Conservation (phyloP, 331 rosid species). For the Acacia concinna region DNA sequence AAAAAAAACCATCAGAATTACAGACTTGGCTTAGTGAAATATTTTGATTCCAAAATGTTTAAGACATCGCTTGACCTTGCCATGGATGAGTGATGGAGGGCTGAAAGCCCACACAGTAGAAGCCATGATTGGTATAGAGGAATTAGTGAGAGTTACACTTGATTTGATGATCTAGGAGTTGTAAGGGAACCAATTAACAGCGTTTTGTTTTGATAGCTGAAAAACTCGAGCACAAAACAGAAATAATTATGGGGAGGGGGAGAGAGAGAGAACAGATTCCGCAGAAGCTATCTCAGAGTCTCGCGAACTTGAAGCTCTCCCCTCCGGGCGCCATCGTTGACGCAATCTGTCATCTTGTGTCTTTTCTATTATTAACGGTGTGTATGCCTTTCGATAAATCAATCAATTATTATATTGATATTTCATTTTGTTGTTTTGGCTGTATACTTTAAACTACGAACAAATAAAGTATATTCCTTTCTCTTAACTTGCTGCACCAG, state of each 20-base stretch:
- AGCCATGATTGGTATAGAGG: slow-evolving; percentile 20
- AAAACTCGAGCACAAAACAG: too few species aligned
- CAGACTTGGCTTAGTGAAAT: slow-evolving; percentile 5
- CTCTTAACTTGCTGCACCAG: background rate
- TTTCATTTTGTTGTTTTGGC: background rate
- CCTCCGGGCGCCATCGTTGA: background rate
- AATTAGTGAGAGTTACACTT: background rate
- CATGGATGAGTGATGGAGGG: slow-evolving; percentile 24
- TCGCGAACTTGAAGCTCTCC: background rate
- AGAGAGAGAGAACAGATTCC: too few species aligned
- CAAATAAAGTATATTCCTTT: background rate
- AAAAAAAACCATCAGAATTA: background rate
- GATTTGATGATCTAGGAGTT: background rate
- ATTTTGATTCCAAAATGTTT: background rate
- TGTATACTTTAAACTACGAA: background rate
- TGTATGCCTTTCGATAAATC: background rate
- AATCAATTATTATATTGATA: background rate
- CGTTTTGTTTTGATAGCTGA: background rate
- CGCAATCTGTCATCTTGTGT: background rate
- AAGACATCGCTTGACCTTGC: slow-evolving; percentile 37
- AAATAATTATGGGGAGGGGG: too few species aligned
- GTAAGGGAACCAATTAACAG: background rate
- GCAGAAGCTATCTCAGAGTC: background rate
- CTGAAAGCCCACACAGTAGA: slow-evolving; percentile 8
- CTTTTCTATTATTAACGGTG: background rate